Base-by-base conservation (phyloP, 257 asterid genomes). In the Nyctanthes arbortristis region DNA sequence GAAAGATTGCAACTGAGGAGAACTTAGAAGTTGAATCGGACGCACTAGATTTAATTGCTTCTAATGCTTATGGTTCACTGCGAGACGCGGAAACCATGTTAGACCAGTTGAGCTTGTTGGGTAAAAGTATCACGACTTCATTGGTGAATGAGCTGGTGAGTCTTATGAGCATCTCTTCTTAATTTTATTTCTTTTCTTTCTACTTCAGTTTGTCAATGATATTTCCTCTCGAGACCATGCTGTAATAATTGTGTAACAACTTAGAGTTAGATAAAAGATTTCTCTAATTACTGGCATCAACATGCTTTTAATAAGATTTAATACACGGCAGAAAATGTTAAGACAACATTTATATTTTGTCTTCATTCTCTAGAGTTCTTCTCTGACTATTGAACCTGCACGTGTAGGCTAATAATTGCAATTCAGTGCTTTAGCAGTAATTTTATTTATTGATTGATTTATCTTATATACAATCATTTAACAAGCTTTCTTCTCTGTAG, bases 101-200 rank as follows among this genome's bases (percentile, higher is more conserved):
- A 49, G 99, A 94, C 73, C 99, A 94, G 81, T 81, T 94, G 88
- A 94, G 97, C 76, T 85, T 94, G 83, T 83, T 94, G 64, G 97
- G 99, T 61, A 91, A 88, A 63, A 84, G 83, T 77, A 91, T 94
- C 81, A 86, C 97, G 9, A 74, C 85, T 61, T 82, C 97, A 80
- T 80, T 94, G 80, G 97, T 91, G 84, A 88, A 94, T 78, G 97
- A 94, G 74, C 92, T 94, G 69, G 99, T 94, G 81, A 94, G 97
- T 88, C 37, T 59, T 32, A 33, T 33, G 39, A 10, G 28, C 70
- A 52, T 47, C 40, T 36, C 67, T 31, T 60, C 54, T 30, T 37
- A 33, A 37, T 33, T 9, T 61, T 33, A 12, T 39, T 29, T 36
- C 35, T 16, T 43, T 37, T 75, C 13, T 36, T 40, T 24, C 29